phyloP scores from a whole-genome alignment of 2,329 filamentous ascomycete species.

The Pezicula carpinea region DNA sequence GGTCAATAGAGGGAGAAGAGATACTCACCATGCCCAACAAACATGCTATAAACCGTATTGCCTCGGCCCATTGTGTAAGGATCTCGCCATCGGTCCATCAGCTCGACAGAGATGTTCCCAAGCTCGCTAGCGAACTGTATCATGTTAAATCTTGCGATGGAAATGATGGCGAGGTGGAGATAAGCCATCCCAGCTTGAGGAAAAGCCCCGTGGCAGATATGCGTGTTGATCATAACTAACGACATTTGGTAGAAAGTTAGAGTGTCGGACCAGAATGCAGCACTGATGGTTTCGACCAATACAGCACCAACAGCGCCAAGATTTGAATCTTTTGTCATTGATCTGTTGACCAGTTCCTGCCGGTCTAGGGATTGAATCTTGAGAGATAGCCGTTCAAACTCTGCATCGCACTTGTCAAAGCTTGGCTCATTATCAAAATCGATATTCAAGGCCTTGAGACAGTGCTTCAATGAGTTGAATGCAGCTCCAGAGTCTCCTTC shows the following conservation, averaged over 20 bases:
- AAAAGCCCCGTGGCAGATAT: conserved; percentile 59
- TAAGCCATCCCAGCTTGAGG: conserved; percentile 67
- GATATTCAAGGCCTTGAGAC: conserved; percentile 65
- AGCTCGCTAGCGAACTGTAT: conserved; percentile 62
- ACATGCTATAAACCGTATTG: conserved; percentile 64
- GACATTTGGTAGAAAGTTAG: conserved; percentile 69
- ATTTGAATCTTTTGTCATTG: conserved; percentile 43
- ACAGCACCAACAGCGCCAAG: conserved; percentile 64
- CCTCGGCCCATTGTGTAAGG: conserved; percentile 63
- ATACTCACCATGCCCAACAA: conserved; percentile 53
- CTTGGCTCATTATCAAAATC: conserved; percentile 60
- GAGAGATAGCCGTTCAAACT: conserved; percentile 61
- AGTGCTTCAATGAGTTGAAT: conserved; percentile 65
- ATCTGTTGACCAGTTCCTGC: conserved; percentile 39
- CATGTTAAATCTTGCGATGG: conserved; percentile 67
- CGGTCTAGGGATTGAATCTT: conserved; percentile 55
- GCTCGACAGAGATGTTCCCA: conserved; percentile 55
- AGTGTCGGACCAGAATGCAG: conserved; percentile 69
- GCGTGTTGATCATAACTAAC: conserved; percentile 61
- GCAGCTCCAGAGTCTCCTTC: conserved; percentile 67
- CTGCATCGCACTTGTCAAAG: conserved; percentile 72
- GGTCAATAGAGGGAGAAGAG: too few species aligned
- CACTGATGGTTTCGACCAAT: conserved; percentile 63
- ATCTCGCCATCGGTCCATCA: conserved; percentile 60
- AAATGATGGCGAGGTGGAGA: conserved; percentile 62